phyloP scores from a whole-genome alignment of 2,329 filamentous ascomycete species.

The Aureobasidium sp. region DNA sequence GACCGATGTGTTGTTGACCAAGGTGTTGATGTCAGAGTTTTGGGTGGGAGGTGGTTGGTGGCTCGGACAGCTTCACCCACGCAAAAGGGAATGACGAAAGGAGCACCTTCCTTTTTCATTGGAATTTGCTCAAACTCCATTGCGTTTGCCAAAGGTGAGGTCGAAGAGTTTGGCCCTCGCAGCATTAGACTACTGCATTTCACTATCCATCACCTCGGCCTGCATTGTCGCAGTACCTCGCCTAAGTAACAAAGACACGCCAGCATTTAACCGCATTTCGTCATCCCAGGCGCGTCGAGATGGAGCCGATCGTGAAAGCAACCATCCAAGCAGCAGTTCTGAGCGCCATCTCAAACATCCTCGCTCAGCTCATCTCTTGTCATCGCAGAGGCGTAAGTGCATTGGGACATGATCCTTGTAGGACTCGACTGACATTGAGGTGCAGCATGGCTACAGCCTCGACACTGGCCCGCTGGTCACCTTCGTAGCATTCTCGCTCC shows the following conservation, averaged over 20 bases:
- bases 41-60: neutral
- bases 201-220: neutral
- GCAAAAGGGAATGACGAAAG: neutral
- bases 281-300: slow-evolving; percentile 1
- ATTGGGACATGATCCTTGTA: neutral
- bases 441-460: slow-evolving; percentile 51
- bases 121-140: neutral
- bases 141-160: neutral
- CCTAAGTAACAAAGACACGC: neutral
- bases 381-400: slow-evolving; percentile 49
- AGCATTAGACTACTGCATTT: neutral
- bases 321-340: slow-evolving; percentile 60
- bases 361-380: slow-evolving; percentile 62
- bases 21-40: neutral
- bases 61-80: neutral
- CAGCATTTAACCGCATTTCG: slow-evolving; percentile 4
- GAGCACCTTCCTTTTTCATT: neutral
- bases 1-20: too few species aligned
- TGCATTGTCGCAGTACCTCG: neutral
- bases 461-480: slow-evolving; percentile 63
- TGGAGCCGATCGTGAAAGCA: slow-evolving; percentile 45
- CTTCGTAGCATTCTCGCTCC: slow-evolving; percentile 64
- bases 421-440: slow-evolving; percentile 11
- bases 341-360: slow-evolving; percentile 59
- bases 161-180: neutral